Evolutionary conservation across 768 basidiomycete genomes (phyloP), one percentile per base, ranked within the genome.

Genomic region (Panaeolus papilionaceus): DNA sequence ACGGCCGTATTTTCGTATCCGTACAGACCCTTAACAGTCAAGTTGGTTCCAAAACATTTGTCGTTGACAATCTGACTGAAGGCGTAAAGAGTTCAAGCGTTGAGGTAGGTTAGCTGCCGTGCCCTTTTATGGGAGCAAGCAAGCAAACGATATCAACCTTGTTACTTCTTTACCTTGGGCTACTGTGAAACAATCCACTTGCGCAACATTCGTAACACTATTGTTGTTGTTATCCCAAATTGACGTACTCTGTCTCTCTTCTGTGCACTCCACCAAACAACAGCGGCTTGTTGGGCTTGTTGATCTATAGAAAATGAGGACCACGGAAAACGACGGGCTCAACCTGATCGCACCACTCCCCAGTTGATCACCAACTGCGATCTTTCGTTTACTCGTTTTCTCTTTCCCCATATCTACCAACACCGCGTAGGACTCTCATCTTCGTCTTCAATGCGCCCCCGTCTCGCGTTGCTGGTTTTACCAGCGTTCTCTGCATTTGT

Each of bases 281-380:
- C 47, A 49, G 20, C 47, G 20, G 16, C 47, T 10, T 33, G 0
- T 33, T 33, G 33, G 33, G 14, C 16, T 44, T 44, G 42, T 49
- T 49, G 47, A 49, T 49, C n/a, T 12, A 49, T 26, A 10, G 47
- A 49, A 49, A 49, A 23, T 49, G 47, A 49, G 47, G 44, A 49
- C 6, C 4, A 44, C 14, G 16, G 42, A 16, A 18, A 44, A 14
- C 11, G 12, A 44, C 42, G 42, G 42, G 16, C 9, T 49, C 7
- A 14, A 49, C 8, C 11, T 23, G 20, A 44, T 6, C 11, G 6
- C 23, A 8, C 47, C n/a, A 23, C 20, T 23, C 23, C 1, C 23
- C 3, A 14, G 11, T 49, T 49, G 47, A 49, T 23, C 47, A 49
- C 47, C 20, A 23, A 49, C 47, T 20, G 23, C 16, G 20, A 49